phyloP scores from a whole-genome alignment of 306 rosid genomes.

The Quercus wislizeni region DNA sequence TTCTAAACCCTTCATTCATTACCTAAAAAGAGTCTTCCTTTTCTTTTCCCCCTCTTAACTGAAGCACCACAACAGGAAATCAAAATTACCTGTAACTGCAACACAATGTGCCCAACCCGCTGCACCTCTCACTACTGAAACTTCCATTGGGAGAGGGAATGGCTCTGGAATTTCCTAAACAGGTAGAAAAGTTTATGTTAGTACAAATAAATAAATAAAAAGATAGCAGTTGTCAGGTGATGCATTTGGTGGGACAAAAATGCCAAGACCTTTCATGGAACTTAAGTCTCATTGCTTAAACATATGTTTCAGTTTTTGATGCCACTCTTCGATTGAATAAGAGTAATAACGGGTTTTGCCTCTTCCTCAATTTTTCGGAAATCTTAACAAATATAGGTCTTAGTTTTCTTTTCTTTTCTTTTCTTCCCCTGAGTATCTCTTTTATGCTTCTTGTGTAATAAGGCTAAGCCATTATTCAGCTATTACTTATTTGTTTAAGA shows the following conservation, averaged over 20 bases:
- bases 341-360: not conserved
- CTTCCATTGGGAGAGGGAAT: constrained; percentile 82
- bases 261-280: too few relatives aligned
- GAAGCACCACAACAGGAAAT: constrained; percentile 18
- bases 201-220: not conserved
- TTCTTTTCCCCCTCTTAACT: not conserved
- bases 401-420: too few relatives aligned
- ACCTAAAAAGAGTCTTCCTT: not conserved
- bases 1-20: not conserved
- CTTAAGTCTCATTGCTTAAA: too few relatives aligned
- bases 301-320: too few relatives aligned
- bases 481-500: not conserved
- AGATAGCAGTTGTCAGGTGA: not conserved
- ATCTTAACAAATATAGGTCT: too few relatives aligned
- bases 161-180: constrained; percentile 88
- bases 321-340: too few relatives aligned
- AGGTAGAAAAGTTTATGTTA: constrained; percentile 29
- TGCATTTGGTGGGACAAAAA: too few relatives aligned
- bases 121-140: constrained; percentile 64
- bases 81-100: constrained; percentile 70
- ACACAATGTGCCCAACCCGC: constrained; percentile 98
- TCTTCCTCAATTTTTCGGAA: too few relatives aligned
- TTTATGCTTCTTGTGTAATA: too few relatives aligned
- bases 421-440: too few relatives aligned
- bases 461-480: too few relatives aligned